Evolutionary conservation across 2,329 filamentous ascomycete species (phyloP).

Genomic region (Talaromyces marneffei): DNA sequence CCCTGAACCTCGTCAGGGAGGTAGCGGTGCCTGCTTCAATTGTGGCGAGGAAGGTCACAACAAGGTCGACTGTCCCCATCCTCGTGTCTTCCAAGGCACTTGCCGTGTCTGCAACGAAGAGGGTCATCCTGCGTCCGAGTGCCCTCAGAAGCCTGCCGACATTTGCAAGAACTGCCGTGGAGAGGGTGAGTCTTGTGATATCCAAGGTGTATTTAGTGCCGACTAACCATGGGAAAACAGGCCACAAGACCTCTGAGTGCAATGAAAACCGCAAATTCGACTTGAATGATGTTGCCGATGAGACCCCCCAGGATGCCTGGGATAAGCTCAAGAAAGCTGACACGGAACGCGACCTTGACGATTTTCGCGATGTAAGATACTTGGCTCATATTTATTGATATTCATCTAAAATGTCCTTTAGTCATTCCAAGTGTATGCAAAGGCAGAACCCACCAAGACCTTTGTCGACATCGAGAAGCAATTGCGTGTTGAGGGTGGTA

Average conservation of each 20-base stretch:
- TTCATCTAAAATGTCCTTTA: slow-evolving; percentile 19
- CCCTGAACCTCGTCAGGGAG: slow-evolving; percentile 34
- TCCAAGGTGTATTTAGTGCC: not conserved
- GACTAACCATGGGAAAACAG: slow-evolving; percentile 22
- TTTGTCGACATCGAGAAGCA: slow-evolving; percentile 47
- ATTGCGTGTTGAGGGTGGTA: slow-evolving; percentile 44
- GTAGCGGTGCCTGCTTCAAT: slow-evolving; percentile 39
- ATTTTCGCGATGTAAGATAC: slow-evolving; percentile 42
- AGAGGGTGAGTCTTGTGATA: slow-evolving; percentile 33
- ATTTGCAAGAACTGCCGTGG: slow-evolving; percentile 44
- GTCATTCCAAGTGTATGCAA: slow-evolving; percentile 47
- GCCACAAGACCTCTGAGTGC: slow-evolving; percentile 42
- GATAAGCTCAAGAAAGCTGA: slow-evolving; percentile 44
- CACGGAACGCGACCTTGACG: slow-evolving; percentile 44
- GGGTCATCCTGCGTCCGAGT: slow-evolving; percentile 42
- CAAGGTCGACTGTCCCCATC: slow-evolving; percentile 43
- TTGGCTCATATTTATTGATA: not conserved
- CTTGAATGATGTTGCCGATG: slow-evolving; percentile 40
- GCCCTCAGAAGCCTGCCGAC: slow-evolving; percentile 39
- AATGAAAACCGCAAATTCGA: slow-evolving; percentile 43
- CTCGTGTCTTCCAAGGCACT: slow-evolving; percentile 42
- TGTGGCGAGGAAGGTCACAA: slow-evolving; percentile 41
- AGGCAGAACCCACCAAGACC: slow-evolving; percentile 41
- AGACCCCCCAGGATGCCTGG: slow-evolving; percentile 48
- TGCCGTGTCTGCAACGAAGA: slow-evolving; percentile 44